Base-by-base conservation (phyloP, 371 early-diverging fungal species). In the Mortierella sp. region DNA sequence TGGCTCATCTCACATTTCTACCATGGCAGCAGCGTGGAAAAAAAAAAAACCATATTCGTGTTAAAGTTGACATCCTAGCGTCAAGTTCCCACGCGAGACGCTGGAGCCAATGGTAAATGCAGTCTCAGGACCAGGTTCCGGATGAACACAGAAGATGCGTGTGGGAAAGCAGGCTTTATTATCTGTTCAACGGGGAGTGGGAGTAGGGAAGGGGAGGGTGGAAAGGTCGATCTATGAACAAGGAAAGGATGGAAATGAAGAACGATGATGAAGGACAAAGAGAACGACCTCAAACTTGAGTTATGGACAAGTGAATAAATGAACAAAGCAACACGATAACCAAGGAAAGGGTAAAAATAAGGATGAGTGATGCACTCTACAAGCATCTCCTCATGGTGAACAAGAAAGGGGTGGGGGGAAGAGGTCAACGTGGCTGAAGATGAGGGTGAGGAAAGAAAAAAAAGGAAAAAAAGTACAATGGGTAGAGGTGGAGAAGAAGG, bases 321-420 rank as follows among this genome's bases (percentile, higher is more conserved):
- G 48, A 63, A 27, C 30, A 30, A 52, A 58, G 46, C 28, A 41
- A 10, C 34, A 34, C 34, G 4, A 34, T 34, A 7, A 10, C 10
- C 34, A 27, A 45, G 52, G 39, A 23, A 45, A 49, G 71, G 65
- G 61, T 64, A 71, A 64, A 60, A 60, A 52, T 58, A 60, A 53
- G 53, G 64, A 69, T 68, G 69, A 64, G 10, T 7, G 34, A 34
- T 28, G 62, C 62, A 48, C 63, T 54, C 71, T 63, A 63, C 59
- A 13, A 16, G 64, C 71, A 59, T 64, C 64, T 64, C 58, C 48
- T 71, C 64, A 60, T 71, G 42, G 52, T 19, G 61, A 60, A 60
- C 19, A 28, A 26, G 26, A 24, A 47, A 24, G 19, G 45, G n/a
- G 19, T 7, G 39, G n/a, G 34, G 23, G 39, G 23, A 4, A 21